Percentiles rank a stretch among this genome's conserved stretches.
Conservation (phyloP, 352 stramenopile species). For the Globisporangium heterothallicum region DNA sequence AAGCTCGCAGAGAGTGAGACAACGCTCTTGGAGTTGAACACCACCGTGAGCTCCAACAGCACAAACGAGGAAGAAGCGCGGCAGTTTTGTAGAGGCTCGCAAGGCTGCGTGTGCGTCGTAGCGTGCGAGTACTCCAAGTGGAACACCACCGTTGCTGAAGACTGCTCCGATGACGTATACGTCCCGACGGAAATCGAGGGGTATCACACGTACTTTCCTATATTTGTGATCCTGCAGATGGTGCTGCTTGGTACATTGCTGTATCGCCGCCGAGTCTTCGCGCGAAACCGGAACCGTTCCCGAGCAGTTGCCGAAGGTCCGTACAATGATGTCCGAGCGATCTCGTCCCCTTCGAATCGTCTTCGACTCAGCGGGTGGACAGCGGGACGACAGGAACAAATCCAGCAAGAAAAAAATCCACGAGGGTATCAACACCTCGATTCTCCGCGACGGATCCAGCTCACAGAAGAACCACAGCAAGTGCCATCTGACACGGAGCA, state of each 20-base stretch:
- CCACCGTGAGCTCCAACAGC: conserved; percentile 27
- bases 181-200: conserved; percentile 18
- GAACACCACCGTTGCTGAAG: conserved; percentile 40
- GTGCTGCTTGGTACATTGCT: conserved; percentile 49
- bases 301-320: conserved; percentile 26
- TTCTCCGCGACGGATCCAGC: conserved; percentile 15
- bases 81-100: conserved; percentile 46
- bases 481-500: background rate
- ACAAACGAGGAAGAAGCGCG: conserved; percentile 24
- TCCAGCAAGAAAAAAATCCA: conserved; percentile 56
- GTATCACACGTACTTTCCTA: conserved; percentile 57
- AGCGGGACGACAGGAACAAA: conserved; percentile 42
- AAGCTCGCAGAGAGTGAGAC: conserved; percentile 21
- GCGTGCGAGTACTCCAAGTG: conserved; percentile 50
- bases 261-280: conserved; percentile 44
- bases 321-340: conserved; percentile 72
- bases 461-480: conserved; percentile 9
- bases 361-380: conserved; percentile 61
- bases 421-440: conserved; percentile 31
- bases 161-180: conserved; percentile 28
- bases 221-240: conserved; percentile 69
- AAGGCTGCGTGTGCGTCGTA: conserved; percentile 64
- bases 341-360: conserved; percentile 60
- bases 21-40: conserved; percentile 17
- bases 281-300: conserved; percentile 17